phyloP scores from a whole-genome alignment of 495 filamentous ascomycete genomes.

The Astrothelium subdiscretum region DNA sequence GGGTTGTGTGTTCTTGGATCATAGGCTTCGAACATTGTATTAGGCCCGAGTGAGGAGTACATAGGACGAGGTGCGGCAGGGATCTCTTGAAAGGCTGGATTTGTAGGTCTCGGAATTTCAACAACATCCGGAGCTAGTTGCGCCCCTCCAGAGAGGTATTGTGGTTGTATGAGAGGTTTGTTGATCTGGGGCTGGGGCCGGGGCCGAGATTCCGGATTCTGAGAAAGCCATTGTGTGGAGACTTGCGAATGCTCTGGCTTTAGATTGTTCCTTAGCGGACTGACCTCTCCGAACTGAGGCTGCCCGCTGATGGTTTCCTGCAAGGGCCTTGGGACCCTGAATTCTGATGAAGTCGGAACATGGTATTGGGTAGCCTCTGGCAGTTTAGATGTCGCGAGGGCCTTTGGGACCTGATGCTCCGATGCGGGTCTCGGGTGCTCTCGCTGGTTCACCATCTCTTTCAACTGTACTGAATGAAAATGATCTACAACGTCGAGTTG shows the following conservation, averaged over 20 bases:
- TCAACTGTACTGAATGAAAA: not conserved
- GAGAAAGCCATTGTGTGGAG: constrained; percentile 6
- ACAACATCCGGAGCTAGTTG: constrained; percentile 6
- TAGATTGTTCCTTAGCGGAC: constrained; percentile 32
- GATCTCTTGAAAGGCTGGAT: constrained; percentile 11
- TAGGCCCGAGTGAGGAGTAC: constrained; percentile 22
- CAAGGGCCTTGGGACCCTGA: constrained; percentile 11
- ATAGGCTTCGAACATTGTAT: constrained; percentile 20
- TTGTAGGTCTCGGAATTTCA: constrained; percentile 24
- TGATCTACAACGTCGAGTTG: not conserved
- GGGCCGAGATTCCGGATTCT: not conserved
- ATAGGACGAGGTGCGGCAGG: constrained; percentile 17
- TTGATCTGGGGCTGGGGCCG: not conserved
- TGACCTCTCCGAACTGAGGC: constrained; percentile 51
- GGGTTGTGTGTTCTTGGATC: constrained; percentile 6
- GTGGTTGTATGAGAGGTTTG: not conserved
- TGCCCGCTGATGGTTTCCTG: constrained; percentile 19
- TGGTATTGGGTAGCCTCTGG: constrained; percentile 17
- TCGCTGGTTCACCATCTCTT: constrained; percentile 18
- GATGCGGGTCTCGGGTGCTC: constrained; percentile 9
- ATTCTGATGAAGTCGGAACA: constrained; percentile 11
- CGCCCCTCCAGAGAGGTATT: constrained; percentile 6
- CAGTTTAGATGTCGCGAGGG: constrained; percentile 20
- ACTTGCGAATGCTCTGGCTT: constrained; percentile 16
- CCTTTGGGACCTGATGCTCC: constrained; percentile 4